Percentiles rank a stretch among this genome's conserved stretches.
Evolutionary conservation across 2,329 filamentous ascomycete species (phyloP).

Genomic region (Colletotrichum ledebouriae): DNA sequence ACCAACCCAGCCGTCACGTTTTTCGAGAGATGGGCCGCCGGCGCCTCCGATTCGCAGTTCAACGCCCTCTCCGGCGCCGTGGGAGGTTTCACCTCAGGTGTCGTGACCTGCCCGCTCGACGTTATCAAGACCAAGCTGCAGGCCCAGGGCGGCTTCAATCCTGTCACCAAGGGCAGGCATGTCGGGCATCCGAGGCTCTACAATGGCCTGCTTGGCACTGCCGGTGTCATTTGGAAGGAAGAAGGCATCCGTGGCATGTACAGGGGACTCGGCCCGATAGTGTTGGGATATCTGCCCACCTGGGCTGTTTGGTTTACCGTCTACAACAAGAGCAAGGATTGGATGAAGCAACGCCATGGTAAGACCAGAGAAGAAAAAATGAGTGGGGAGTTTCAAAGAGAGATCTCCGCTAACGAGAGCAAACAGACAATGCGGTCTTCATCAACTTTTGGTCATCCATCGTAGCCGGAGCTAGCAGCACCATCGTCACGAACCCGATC

Average conservation of each 20-base stretch:
- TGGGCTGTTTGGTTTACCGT: constrained; percentile 99
- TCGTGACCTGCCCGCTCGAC: constrained; percentile 96
- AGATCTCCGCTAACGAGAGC: constrained; percentile 41
- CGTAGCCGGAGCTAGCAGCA: constrained; percentile 91
- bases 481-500: constrained; percentile 94
- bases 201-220: constrained; percentile 88
- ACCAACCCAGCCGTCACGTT: constrained; percentile 52
- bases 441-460: constrained; percentile 92
- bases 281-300: constrained; percentile 94
- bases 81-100: constrained; percentile 91
- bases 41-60: constrained; percentile 74
- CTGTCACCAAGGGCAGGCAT: constrained; percentile 62
- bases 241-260: constrained; percentile 94
- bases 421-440: constrained; percentile 78
- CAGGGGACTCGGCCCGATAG: constrained; percentile 91
- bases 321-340: constrained; percentile 89
- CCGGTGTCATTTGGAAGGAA: constrained; percentile 85
- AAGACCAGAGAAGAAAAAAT: constrained; percentile 46
- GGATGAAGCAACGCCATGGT: constrained; percentile 77
- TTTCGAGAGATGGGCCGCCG: constrained; percentile 68
- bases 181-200: constrained; percentile 75
- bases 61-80: constrained; percentile 89
- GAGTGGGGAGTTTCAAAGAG: constrained; percentile 4
- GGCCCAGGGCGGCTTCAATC: constrained; percentile 87
- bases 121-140: constrained; percentile 99